phyloP scores from a whole-genome alignment of 306 rosid genomes.

The Glycine latifolia region DNA sequence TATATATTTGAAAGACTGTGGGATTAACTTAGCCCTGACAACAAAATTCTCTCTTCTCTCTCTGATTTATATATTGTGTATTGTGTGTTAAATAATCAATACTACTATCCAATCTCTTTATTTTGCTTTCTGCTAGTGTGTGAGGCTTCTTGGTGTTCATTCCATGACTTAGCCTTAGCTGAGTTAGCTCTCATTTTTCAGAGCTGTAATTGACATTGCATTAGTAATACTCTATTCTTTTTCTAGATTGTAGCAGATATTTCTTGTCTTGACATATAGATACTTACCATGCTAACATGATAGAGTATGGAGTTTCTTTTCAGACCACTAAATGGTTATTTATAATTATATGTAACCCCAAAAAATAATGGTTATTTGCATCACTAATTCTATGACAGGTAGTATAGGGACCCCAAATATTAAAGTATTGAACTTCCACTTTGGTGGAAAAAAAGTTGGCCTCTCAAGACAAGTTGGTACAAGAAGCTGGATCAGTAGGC shows the following conservation, averaged over 20 bases:
- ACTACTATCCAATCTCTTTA: neutral
- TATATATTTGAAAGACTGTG: neutral
- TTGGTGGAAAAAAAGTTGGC: conserved; percentile 52
- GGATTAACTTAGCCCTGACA: neutral
- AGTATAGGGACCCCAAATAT: conserved; percentile 63
- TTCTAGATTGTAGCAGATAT: neutral
- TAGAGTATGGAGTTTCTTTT: conserved; percentile 31
- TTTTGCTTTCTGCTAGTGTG: neutral
- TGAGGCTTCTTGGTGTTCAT: neutral
- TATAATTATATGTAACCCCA: neutral
- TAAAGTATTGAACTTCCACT: conserved; percentile 56
- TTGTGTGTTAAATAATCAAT: neutral
- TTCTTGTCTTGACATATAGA: conserved; percentile 23
- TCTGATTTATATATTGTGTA: neutral
- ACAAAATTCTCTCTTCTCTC: neutral
- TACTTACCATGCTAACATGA: conserved; percentile 30
- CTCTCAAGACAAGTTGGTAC: conserved; percentile 52
- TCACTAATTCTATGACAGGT: conserved; percentile 59
- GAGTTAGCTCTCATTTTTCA: neutral
- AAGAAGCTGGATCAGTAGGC: conserved; percentile 63
- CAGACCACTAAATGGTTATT: neutral
- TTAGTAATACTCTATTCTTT: neutral
- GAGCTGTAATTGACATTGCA: neutral
- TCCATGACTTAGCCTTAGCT: neutral
- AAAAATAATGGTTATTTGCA: neutral